Conservation (phyloP, 257 asterid genomes). For the Penstemon eatonii region DNA sequence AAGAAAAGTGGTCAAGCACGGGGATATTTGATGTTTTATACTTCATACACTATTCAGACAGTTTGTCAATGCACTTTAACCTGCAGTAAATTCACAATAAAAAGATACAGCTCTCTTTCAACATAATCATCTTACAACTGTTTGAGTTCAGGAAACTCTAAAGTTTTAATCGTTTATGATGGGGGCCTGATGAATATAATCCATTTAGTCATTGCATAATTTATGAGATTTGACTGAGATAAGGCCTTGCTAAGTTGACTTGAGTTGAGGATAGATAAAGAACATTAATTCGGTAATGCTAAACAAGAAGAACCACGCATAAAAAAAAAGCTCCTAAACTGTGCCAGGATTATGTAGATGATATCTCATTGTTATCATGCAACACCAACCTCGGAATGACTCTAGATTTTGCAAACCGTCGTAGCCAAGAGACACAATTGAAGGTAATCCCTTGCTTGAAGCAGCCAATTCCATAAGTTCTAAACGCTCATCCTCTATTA, state of each 20-base stretch:
- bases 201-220: background rate
- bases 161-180: too few relatives aligned
- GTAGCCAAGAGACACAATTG: conserved; percentile 81
- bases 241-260: background rate
- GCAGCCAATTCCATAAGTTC: conserved; percentile 98
- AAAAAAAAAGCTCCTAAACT: background rate
- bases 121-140: too few relatives aligned
- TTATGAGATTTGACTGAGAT: background rate
- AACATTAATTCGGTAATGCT: conserved; percentile 7
- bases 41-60: background rate
- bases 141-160: too few relatives aligned
- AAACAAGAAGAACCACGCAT: conserved; percentile 11
- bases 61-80: background rate
- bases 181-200: background rate
- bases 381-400: conserved; percentile 67
- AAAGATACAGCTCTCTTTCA: too few relatives aligned
- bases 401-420: conserved; percentile 90
- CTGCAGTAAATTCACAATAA: background rate
- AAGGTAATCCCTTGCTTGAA: conserved; percentile 78
- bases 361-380: too few relatives aligned
- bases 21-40: too few relatives aligned
- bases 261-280: background rate
- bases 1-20: too few relatives aligned
- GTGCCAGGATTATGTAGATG: too few relatives aligned
- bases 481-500: conserved; percentile 96